A percentile compares a stretch with the other conserved stretches of the same genome.
Evolutionary conservation across 202 grass and related monocot genomes (phyloP).

Genomic region (Setaria italica): DNA sequence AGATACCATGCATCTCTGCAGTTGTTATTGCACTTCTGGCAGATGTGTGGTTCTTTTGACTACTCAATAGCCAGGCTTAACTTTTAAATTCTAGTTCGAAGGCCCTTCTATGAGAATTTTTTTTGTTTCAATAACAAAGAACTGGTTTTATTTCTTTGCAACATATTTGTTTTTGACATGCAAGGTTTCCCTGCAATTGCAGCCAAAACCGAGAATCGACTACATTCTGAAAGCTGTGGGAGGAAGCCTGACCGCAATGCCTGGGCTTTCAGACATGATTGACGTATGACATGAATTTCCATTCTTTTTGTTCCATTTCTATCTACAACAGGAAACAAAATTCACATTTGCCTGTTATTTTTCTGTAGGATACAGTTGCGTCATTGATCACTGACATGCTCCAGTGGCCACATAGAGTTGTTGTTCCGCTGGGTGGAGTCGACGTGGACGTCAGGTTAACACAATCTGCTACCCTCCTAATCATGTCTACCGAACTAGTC

Average conservation of each 20-base stretch:
- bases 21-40: conserved; percentile 89
- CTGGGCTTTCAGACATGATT: conserved; percentile 97
- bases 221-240: conserved; percentile 93
- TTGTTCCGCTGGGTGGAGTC: conserved; percentile 88
- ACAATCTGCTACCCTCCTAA: not conserved
- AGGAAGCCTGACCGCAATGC: conserved; percentile 94
- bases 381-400: conserved; percentile 96
- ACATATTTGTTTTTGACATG: not conserved
- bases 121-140: not conserved
- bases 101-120: not conserved
- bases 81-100: not conserved
- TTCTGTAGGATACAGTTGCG: conserved; percentile 78
- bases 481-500: not conserved
- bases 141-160: not conserved
- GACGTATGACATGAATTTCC: conserved; percentile 57
- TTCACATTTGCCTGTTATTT: not conserved
- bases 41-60: conserved; percentile 59
- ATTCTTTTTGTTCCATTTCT: not conserved
- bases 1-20: conserved; percentile 96
- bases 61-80: not conserved
- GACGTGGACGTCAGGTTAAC: conserved; percentile 79
- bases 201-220: conserved; percentile 97
- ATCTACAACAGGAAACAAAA: not conserved
- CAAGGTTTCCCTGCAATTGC: conserved; percentile 36
- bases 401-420: conserved; percentile 95